A percentile compares a stretch with the other conserved stretches of the same genome.
phyloP scores from a whole-genome alignment of 1,284 basidiomycete species.

The Cutaneotrichosporon cavernicola region DNA sequence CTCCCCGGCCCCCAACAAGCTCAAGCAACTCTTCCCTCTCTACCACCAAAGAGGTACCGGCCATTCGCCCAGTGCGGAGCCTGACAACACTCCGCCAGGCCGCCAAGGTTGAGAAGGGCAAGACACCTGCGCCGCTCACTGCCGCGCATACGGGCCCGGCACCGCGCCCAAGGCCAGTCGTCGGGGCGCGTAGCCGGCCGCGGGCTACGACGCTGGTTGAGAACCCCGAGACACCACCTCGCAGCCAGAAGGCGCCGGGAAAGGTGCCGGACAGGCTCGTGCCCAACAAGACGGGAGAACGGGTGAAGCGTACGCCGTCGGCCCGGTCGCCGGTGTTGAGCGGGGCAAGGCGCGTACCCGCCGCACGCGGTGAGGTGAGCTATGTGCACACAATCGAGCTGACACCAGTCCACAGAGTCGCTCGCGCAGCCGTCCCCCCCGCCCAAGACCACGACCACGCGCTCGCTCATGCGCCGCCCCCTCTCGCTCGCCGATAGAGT shows the following conservation, averaged over 20 bases:
- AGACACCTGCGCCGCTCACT: neutral
- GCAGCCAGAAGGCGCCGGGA: neutral
- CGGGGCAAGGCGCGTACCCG: neutral
- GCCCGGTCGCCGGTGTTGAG: neutral
- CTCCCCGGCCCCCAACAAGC: neutral
- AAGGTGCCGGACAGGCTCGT: neutral
- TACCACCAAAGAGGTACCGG: neutral
- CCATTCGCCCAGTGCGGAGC: neutral
- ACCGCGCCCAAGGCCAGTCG: neutral
- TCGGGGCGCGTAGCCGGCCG: neutral
- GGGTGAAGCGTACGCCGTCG: neutral
- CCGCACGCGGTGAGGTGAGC: neutral
- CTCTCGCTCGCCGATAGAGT: conserved; percentile 4
- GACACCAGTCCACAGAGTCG: neutral
- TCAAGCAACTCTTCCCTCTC: neutral
- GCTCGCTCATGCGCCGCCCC: neutral
- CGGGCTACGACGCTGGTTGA: neutral
- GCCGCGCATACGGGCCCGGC: neutral
- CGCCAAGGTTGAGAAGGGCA: neutral
- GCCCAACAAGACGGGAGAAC: neutral
- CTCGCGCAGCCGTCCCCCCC: neutral
- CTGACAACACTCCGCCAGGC: neutral
- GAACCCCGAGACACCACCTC: neutral
- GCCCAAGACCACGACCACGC: neutral
- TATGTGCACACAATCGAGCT: neutral